Evolutionary conservation across 2,329 filamentous ascomycete genomes (phyloP).

Genomic region (Rasamsonia emersonii): DNA sequence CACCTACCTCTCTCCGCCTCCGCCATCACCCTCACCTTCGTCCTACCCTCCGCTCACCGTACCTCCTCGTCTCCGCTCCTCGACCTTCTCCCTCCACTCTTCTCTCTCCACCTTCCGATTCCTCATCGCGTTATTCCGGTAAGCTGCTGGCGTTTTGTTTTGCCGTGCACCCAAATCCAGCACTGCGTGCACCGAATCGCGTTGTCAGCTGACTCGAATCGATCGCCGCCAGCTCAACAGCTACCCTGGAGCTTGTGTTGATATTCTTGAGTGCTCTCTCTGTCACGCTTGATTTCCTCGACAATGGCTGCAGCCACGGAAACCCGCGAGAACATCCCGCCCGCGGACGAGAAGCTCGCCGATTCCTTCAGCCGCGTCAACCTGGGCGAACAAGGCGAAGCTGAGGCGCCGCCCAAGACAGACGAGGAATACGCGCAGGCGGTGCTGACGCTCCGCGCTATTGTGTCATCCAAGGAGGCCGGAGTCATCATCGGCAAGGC

Average conservation of each 20-base stretch:
- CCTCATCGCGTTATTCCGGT: no score
- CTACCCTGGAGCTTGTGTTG: background rate
- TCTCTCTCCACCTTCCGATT: conserved; percentile 7
- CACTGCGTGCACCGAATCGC: no score
- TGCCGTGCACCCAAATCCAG: no score
- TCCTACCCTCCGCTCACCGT: conserved; percentile 12
- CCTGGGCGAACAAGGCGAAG: conserved; percentile 57
- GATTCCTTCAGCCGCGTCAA: conserved; percentile 59
- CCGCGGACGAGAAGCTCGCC: conserved; percentile 53
- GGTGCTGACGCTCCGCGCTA: conserved; percentile 88
- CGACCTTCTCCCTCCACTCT: conserved; percentile 9
- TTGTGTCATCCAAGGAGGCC: conserved; percentile 97
- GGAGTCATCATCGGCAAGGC: conserved; percentile 98
- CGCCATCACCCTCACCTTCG: conserved; percentile 15
- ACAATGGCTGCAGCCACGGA: conserved; percentile 56
- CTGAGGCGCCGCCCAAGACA: conserved; percentile 75
- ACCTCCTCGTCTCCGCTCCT: conserved; percentile 11
- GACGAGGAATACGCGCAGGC: conserved; percentile 94
- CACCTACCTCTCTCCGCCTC: conserved; percentile 1
- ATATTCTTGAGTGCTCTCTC: background rate
- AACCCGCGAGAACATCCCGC: conserved; percentile 43
- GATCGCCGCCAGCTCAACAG: background rate
- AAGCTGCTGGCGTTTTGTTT: no score
- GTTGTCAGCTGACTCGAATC: background rate
- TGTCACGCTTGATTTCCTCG: no score